A percentile compares a stretch with the other conserved stretches of the same genome.
phyloP scores from a whole-genome alignment of 495 filamentous ascomycete genomes.

The Aspergillus olivimuriae region DNA sequence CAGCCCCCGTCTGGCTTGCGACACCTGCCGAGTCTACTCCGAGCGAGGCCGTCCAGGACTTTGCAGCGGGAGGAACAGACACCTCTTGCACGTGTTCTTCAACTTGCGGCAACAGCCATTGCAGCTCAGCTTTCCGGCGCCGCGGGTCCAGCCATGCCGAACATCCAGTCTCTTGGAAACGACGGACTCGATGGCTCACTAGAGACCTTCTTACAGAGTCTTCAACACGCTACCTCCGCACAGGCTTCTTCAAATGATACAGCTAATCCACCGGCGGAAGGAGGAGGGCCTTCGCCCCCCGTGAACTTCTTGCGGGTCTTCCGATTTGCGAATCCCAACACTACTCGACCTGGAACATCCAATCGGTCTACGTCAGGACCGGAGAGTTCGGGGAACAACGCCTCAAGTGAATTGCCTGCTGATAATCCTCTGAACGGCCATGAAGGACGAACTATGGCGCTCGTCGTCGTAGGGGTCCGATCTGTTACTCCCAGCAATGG shows the following conservation, averaged over 20 bases:
- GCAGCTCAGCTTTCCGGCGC: constrained; percentile 54
- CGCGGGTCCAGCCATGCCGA: constrained; percentile 46
- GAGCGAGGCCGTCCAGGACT: constrained; percentile 43
- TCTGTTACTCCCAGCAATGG: constrained; percentile 54
- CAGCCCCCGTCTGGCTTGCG: constrained; percentile 24
- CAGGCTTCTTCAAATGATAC: constrained; percentile 30
- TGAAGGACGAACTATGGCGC: constrained; percentile 58
- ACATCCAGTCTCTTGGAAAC: constrained; percentile 52
- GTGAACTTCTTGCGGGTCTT: constrained; percentile 57
- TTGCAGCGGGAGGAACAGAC: constrained; percentile 52
- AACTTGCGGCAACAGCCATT: constrained; percentile 53
- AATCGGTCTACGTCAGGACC: constrained; percentile 14
- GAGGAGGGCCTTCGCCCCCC: constrained; percentile 31
- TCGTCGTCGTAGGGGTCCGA: constrained; percentile 68
- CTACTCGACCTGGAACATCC: constrained; percentile 14
- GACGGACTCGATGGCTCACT: constrained; percentile 51
- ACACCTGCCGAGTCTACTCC: constrained; percentile 37
- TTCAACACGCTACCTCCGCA: constrained; percentile 46
- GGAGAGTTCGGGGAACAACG: constrained; percentile 9
- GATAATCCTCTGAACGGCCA: constrained; percentile 41
- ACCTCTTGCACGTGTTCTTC: constrained; percentile 50
- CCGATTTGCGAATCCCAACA: constrained; percentile 49
- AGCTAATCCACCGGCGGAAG: constrained; percentile 16
- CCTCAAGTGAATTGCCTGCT: constrained; percentile 32
- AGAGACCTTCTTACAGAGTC: constrained; percentile 50